Evolutionary conservation across 305 asterid species (phyloP).

Genomic region (Lippia alba): DNA sequence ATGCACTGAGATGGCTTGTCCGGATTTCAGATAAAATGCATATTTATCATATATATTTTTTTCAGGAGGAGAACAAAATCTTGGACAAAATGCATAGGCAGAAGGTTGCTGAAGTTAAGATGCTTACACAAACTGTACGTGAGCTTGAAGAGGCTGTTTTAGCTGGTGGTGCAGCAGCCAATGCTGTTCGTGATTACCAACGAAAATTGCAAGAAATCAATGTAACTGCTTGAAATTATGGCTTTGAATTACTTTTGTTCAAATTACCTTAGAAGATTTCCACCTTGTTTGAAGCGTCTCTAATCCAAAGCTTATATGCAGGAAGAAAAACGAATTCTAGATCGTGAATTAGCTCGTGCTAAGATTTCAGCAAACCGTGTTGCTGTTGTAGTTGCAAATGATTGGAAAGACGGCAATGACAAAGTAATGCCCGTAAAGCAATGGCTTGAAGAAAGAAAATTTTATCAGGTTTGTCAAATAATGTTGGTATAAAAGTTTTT

Average conservation of each 20-base stretch:
- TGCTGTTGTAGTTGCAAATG: constrained; percentile 10
- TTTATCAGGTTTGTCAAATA: constrained; percentile 1
- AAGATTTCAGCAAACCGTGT: constrained; percentile 10
- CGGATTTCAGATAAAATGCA: constrained; percentile 19
- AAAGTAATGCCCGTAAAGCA: constrained; percentile 11
- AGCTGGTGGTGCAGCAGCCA: constrained; percentile 73
- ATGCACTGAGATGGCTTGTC: not conserved
- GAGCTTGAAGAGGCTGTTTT: constrained; percentile 74
- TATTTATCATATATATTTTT: not conserved
- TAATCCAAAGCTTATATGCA: constrained; percentile 24
- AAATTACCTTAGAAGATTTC: not conserved
- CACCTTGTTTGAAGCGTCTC: constrained; percentile 12
- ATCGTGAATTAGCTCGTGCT: constrained; percentile 4
- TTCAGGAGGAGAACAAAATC: constrained; percentile 74
- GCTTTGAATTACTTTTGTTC: not conserved
- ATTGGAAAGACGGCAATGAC: constrained; percentile 4
- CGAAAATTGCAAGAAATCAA: constrained; percentile 67
- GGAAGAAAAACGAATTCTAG: constrained; percentile 2
- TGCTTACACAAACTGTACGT: constrained; percentile 56
- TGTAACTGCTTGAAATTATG: constrained; percentile 36
- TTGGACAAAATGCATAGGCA: constrained; percentile 74
- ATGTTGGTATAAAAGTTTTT: not conserved
- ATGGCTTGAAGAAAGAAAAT: constrained; percentile 6
- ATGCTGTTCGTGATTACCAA: constrained; percentile 69
- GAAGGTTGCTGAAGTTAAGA: constrained; percentile 72